Evolutionary conservation across 1,284 basidiomycete genomes (phyloP).

Genomic region (Amylostereum chailletii): DNA sequence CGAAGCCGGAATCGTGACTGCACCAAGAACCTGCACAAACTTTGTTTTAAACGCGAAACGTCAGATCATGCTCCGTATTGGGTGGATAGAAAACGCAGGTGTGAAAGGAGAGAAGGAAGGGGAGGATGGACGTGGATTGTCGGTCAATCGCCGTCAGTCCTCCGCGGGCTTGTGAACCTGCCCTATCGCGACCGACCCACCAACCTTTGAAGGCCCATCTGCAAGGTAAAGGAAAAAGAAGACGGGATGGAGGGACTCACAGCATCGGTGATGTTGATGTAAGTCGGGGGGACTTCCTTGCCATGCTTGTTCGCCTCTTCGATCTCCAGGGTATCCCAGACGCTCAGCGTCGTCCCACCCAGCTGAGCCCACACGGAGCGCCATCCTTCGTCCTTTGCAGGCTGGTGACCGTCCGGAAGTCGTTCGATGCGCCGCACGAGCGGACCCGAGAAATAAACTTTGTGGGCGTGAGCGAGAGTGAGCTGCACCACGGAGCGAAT

Average conservation of each 20-base stretch:
- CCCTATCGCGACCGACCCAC: too few species aligned
- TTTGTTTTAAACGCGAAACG: conserved; percentile 15
- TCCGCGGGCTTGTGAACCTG: too few species aligned
- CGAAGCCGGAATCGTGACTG: conserved; percentile 54
- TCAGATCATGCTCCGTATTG: background rate
- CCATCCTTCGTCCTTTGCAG: conserved; percentile 79
- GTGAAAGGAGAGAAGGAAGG: background rate
- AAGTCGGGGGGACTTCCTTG: conserved; percentile 76
- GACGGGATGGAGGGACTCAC: conserved; percentile 35
- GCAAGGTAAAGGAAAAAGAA: background rate
- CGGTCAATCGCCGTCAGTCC: too few species aligned
- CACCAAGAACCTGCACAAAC: conserved; percentile 69
- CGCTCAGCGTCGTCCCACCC: conserved; percentile 85
- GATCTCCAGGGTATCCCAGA: conserved; percentile 85
- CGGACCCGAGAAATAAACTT: conserved; percentile 78
- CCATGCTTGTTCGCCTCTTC: conserved; percentile 75
- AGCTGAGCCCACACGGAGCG: conserved; percentile 90
- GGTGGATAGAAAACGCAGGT: background rate
- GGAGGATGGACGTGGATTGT: background rate
- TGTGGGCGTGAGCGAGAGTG: conserved; percentile 62
- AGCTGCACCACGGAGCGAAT: conserved; percentile 68
- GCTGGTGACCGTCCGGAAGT: conserved; percentile 66
- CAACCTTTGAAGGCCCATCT: too few species aligned
- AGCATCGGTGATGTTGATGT: conserved; percentile 83
- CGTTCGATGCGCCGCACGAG: conserved; percentile 66